These are phyloP conservation scores for Sporothrix globosa DNA, from an alignment of 2,329 filamentous ascomycete genomes.

Conservation along the genomic window DNA sequence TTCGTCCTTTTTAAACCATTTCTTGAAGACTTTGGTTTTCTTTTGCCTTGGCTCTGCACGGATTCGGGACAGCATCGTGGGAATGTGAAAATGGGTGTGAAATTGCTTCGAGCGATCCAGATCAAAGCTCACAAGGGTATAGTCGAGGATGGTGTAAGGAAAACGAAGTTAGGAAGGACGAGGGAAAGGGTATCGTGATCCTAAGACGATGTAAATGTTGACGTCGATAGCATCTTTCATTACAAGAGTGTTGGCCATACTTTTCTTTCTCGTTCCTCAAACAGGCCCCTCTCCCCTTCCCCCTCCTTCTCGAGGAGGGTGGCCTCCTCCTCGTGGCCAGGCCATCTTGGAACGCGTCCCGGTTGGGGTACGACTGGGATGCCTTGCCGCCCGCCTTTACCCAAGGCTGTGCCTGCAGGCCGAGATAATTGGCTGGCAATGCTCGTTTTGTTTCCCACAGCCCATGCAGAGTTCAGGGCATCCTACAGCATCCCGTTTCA, in stretches of 20 bases:
- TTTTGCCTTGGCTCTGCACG: neutral
- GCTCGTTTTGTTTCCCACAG: neutral
- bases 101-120: neutral
- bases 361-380: neutral
- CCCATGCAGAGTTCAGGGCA: neutral
- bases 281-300: neutral
- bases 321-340: constrained; percentile 5
- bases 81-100: neutral
- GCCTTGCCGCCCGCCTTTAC: neutral
- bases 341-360: neutral
- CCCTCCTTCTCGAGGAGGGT: neutral
- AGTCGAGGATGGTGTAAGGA: too few species aligned
- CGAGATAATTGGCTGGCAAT: neutral
- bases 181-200: neutral
- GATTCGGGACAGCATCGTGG: constrained; percentile 1
- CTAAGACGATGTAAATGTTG: neutral
- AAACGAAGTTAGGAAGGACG: neutral
- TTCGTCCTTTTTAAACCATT: neutral
- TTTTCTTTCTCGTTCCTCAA: neutral
- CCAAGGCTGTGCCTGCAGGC: neutral
- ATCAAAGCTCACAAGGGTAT: neutral
- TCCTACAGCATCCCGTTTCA: neutral
- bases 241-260: neutral
- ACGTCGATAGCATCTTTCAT: neutral
- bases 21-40: neutral